These are phyloP conservation scores for Pseudomonodictys pantanalensis DNA, from an alignment of 495 filamentous ascomycete species.

Conservation along the genomic window DNA sequence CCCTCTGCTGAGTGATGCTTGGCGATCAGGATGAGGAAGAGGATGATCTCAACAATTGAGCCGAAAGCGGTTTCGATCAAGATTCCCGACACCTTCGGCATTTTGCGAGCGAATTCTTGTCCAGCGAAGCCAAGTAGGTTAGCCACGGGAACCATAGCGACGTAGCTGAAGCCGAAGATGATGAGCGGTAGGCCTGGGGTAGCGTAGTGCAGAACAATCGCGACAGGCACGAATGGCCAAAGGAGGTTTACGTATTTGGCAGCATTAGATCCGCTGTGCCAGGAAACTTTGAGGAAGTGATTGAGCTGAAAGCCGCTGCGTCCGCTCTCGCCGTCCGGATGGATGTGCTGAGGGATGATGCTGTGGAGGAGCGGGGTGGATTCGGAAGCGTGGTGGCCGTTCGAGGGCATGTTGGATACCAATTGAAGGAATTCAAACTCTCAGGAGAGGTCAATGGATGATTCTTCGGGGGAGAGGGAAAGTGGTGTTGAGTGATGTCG, in stretches of 20 bases:
- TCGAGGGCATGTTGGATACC: constrained; percentile 2
- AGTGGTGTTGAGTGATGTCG: neutral
- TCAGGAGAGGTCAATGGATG: neutral
- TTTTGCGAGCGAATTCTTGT: constrained; percentile 73
- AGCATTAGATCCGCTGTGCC: constrained; percentile 53
- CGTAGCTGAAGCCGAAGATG: constrained; percentile 68
- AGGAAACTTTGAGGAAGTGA: constrained; percentile 60
- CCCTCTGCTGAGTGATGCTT: constrained; percentile 40
- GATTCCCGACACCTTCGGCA: constrained; percentile 77
- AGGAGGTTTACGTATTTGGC: constrained; percentile 64
- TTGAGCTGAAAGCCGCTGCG: constrained; percentile 57
- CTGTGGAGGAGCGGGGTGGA: constrained; percentile 13
- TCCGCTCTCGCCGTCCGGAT: constrained; percentile 64
- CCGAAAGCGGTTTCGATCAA: constrained; percentile 76
- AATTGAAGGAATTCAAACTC: neutral
- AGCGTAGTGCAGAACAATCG: constrained; percentile 62
- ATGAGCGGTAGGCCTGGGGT: constrained; percentile 57
- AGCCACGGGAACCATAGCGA: constrained; percentile 83
- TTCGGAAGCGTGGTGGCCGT: constrained; percentile 11
- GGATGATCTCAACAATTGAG: constrained; percentile 75
- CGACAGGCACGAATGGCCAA: constrained; percentile 70
- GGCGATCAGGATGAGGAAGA: constrained; percentile 71
- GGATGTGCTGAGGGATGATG: constrained; percentile 37
- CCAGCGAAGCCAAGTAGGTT: constrained; percentile 85
- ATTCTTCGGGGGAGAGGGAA: too few species aligned